These are phyloP conservation scores for Geotrichum aggregatum DNA, from an alignment of 1,139 yeast genomes.

Conservation along the genomic window DNA sequence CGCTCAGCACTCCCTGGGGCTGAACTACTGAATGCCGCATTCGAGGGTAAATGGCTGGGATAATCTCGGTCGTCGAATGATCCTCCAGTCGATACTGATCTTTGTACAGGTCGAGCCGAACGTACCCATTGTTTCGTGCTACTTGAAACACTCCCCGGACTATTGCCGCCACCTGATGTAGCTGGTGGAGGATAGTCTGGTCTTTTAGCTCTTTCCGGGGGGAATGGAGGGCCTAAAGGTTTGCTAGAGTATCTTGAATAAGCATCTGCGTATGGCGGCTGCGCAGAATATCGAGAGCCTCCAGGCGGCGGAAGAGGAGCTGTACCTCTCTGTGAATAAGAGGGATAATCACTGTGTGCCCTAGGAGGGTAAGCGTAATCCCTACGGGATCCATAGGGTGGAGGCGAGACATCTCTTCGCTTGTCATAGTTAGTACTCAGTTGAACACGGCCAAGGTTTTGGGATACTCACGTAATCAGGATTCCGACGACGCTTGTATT, in stretches of 20 bases:
- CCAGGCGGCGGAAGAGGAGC: slow-evolving; percentile 6
- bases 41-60: neutral
- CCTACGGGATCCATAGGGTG: slow-evolving; percentile 3
- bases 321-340: slow-evolving; percentile 3
- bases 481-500: slow-evolving; percentile 33
- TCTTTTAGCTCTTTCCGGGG: slow-evolving; percentile 15
- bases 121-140: neutral
- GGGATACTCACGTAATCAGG: slow-evolving; percentile 16
- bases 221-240: neutral
- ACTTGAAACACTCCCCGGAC: neutral
- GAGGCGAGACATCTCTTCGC: slow-evolving; percentile 12
- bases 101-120: neutral
- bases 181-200: slow-evolving; percentile 23
- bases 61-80: slow-evolving; percentile 1
- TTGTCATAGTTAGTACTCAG: neutral
- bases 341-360: neutral
- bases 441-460: neutral
- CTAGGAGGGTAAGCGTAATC: slow-evolving; percentile 7
- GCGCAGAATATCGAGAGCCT: neutral
- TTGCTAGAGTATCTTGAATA: slow-evolving; percentile 8
- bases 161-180: too few relatives aligned
- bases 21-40: neutral
- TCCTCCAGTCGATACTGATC: neutral
- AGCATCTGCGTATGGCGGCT: slow-evolving; percentile 7
- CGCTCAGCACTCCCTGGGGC: neutral